Percentiles rank a stretch among this genome's conserved stretches.
Evolutionary conservation across 768 basidiomycete genomes (phyloP).

Genomic region (Boletus fagicola): DNA sequence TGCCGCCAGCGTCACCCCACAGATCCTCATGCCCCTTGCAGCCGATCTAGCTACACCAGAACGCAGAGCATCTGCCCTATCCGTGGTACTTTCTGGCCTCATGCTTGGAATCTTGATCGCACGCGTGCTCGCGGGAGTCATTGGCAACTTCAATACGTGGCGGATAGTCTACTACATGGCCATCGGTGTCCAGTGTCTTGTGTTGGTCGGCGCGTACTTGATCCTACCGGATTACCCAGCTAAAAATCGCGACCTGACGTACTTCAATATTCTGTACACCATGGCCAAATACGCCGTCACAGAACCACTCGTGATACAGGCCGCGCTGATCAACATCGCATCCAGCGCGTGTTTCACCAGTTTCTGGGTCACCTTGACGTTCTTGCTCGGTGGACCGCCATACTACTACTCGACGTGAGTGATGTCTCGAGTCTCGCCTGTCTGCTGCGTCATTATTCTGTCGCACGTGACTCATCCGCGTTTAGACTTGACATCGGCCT

Average conservation of each 20-base stretch:
- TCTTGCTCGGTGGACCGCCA: conserved; percentile 72
- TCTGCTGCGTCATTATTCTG: neutral
- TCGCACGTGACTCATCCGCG: neutral
- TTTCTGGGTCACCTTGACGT: conserved; percentile 78
- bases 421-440: neutral
- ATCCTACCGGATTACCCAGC: conserved; percentile 83
- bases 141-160: conserved; percentile 72
- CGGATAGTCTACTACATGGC: conserved; percentile 76
- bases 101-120: conserved; percentile 73
- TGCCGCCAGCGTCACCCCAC: conserved; percentile 65
- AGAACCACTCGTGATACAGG: conserved; percentile 76
- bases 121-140: conserved; percentile 70
- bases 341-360: conserved; percentile 57
- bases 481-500: conserved; percentile 60
- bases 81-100: conserved; percentile 67
- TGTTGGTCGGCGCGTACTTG: conserved; percentile 58
- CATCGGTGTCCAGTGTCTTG: conserved; percentile 62
- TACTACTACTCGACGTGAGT: conserved; percentile 72
- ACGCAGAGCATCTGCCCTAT: conserved; percentile 70
- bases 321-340: conserved; percentile 56
- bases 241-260: conserved; percentile 63
- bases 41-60: conserved; percentile 80
- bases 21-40: conserved; percentile 71
- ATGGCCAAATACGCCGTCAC: conserved; percentile 78
- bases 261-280: conserved; percentile 64